Evolutionary conservation across 1,284 basidiomycete species (phyloP), one percentile per base, ranked within the genome.

Genomic region (Agroathelia rolfsii): DNA sequence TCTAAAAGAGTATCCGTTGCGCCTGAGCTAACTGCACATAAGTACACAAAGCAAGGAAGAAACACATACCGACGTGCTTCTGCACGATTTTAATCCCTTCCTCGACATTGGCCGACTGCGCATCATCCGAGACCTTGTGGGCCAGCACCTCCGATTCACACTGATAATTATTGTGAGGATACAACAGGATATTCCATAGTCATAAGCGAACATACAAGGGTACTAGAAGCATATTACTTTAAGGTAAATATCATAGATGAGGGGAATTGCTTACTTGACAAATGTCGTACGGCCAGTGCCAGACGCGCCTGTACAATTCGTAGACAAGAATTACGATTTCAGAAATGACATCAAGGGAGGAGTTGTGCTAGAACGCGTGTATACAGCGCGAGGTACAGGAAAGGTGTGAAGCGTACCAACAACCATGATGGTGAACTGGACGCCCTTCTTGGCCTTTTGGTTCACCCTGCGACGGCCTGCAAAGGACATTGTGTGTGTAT

Each of bases 221-320:
- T n/a, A n/a, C n/a, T n/a, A n/a, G n/a, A n/a, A n/a, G n/a, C n/a
- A n/a, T n/a, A n/a, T n/a, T n/a, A n/a, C n/a, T n/a, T n/a, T n/a
- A n/a, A n/a, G n/a, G n/a, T n/a, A n/a, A n/a, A n/a, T n/a, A n/a
- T n/a, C n/a, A n/a, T n/a, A n/a, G n/a, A n/a, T n/a, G n/a, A n/a
- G n/a, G n/a, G n/a, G n/a, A n/a, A n/a, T n/a, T n/a, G n/a, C n/a
- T n/a, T n/a, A n/a, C 69, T 97, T 97, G 53, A 96, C 89, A 54
- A 97, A 96, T 33, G 93, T 97, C 39, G 93, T 96, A 38, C 92
- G 85, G 36, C 93, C 93, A 37, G 89, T 92, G 32, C 93, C 93
- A 56, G 90, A 94, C 36, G 89, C 85, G 66, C 92, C 93, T 90
- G 46, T 19, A 40, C 23, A 14, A 13, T 24, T n/a, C n/a, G n/a